Conservation (phyloP, 2,329 filamentous ascomycete genomes). For the Botrytis tulipae region DNA sequence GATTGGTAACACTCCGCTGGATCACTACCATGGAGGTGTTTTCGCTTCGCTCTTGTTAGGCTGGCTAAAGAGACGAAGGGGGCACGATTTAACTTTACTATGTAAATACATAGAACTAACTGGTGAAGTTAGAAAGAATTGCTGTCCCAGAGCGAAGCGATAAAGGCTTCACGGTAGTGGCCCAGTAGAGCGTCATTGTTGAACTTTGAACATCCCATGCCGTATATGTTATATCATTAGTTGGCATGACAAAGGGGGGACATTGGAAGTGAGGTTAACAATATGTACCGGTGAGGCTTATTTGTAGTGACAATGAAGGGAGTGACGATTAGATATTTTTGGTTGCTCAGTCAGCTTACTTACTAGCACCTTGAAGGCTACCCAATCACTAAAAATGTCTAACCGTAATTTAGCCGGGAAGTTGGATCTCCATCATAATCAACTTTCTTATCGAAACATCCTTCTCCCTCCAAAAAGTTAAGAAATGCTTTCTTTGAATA, state of each 20-base stretch:
- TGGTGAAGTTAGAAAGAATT: background rate
- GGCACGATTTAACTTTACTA: background rate
- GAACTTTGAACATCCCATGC: background rate
- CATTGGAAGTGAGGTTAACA: background rate
- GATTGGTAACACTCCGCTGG: background rate
- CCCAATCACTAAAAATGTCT: background rate
- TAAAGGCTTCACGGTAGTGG: background rate
- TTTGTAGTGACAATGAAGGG: background rate
- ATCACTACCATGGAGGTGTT: background rate
- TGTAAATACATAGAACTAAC: background rate
- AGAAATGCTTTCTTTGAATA: slow-evolving; percentile 5
- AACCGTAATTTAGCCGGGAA: slow-evolving; percentile 16
- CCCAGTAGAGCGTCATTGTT: background rate
- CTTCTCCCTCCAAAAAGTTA: background rate
- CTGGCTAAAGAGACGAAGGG: background rate
- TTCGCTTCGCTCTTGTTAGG: background rate
- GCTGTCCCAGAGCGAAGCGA: background rate
- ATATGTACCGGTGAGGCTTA: background rate
- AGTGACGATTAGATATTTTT: background rate
- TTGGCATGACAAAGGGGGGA: background rate
- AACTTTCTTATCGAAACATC: slow-evolving; percentile 14
- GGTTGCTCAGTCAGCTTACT: background rate
- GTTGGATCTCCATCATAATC: background rate
- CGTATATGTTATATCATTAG: background rate
- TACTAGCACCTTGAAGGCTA: background rate